These are phyloP conservation scores for Schwanniomyces sp. DNA, from an alignment of 805 yeast species.

Conservation along the genomic window DNA sequence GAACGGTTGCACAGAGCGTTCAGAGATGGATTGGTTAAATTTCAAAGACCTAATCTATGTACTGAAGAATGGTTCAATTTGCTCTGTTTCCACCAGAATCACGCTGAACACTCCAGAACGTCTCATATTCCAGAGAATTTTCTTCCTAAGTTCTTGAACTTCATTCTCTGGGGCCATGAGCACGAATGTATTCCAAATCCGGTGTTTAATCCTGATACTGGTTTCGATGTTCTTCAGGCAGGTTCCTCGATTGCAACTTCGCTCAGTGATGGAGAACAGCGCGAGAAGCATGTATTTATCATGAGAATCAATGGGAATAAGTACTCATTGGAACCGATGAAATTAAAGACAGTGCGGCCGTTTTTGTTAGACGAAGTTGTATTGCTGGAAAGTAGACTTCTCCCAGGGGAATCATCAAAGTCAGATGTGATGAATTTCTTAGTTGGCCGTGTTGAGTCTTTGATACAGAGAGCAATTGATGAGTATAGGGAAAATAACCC, in stretches of 20 bases:
- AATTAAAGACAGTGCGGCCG: constrained; percentile 74
- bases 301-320: constrained; percentile 60
- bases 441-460: constrained; percentile 59
- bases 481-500: constrained; percentile 44
- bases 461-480: constrained; percentile 59
- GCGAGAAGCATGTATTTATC: constrained; percentile 71
- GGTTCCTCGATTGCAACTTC: constrained; percentile 96
- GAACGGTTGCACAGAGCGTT: constrained; percentile 83
- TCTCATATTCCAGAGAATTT: constrained; percentile 83
- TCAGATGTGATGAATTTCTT: constrained; percentile 62
- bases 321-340: constrained; percentile 58
- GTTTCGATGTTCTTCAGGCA: constrained; percentile 81
- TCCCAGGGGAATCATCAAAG: constrained; percentile 61
- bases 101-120: constrained; percentile 74
- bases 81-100: constrained; percentile 91
- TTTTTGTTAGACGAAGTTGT: constrained; percentile 70
- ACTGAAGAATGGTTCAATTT: constrained; percentile 78
- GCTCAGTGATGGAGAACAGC: constrained; percentile 79
- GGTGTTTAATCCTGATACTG: constrained; percentile 53
- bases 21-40: constrained; percentile 75
- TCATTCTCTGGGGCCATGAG: constrained; percentile 97
- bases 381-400: constrained; percentile 51
- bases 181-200: constrained; percentile 88
- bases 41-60: constrained; percentile 63
- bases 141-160: constrained; percentile 77